These are phyloP conservation scores for Rhynchospora pubera DNA, from an alignment of 176 grass and related monocot genomes.

Conservation along the genomic window DNA sequence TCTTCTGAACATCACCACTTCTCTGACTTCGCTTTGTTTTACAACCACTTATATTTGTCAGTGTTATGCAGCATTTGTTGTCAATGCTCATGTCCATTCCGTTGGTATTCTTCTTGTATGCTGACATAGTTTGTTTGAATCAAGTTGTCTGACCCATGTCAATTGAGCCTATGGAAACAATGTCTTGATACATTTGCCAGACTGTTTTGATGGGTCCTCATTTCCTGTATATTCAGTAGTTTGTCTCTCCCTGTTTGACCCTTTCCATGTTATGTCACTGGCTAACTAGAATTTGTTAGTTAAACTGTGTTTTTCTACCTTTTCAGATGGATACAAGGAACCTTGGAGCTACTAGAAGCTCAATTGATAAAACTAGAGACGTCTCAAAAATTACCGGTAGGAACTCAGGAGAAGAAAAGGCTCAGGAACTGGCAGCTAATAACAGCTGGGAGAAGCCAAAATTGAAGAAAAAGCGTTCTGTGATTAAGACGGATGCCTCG, in stretches of 20 bases:
- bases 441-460: slow-evolving; percentile 82
- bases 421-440: slow-evolving; percentile 37
- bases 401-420: slow-evolving; percentile 55
- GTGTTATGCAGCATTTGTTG: not conserved
- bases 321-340: slow-evolving; percentile 77
- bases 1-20: not conserved
- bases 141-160: not conserved
- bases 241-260: not conserved
- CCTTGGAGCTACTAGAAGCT: slow-evolving; percentile 34
- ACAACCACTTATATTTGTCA: not conserved
- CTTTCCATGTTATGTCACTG: not conserved
- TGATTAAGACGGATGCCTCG: slow-evolving; percentile 56
- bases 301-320: slow-evolving; percentile 27
- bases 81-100: not conserved
- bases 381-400: slow-evolving; percentile 47
- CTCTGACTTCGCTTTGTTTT: not conserved
- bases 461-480: slow-evolving; percentile 83
- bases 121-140: not conserved
- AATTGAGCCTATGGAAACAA: not conserved
- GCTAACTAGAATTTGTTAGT: not conserved
- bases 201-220: not conserved
- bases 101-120: not conserved
- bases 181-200: not conserved
- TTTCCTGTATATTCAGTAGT: not conserved
- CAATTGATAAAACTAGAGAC: slow-evolving; percentile 61